These are phyloP conservation scores for Celoporthe dispersa DNA, from an alignment of 2,329 filamentous ascomycete genomes.

Conservation along the genomic window DNA sequence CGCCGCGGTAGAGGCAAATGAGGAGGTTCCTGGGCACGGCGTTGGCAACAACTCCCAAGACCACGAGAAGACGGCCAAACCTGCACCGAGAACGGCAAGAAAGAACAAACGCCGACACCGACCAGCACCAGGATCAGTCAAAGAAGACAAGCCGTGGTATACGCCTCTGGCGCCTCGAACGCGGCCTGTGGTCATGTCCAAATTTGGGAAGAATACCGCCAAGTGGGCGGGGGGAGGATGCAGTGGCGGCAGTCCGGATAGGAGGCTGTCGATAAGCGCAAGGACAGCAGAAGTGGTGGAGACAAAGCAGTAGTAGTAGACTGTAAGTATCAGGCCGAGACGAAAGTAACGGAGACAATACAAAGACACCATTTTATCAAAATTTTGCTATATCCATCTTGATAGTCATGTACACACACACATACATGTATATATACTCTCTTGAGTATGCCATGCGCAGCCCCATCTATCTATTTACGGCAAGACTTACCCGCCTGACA, in stretches of 20 bases:
- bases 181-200: conserved; percentile 17
- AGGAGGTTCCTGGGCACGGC: background rate
- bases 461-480: no score
- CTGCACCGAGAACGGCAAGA: background rate
- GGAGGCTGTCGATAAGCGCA: conserved; percentile 9
- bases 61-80: background rate
- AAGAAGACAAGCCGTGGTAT: conserved; percentile 23
- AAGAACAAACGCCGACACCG: conserved; percentile 11
- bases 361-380: background rate
- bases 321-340: background rate
- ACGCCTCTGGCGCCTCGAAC: conserved; percentile 20
- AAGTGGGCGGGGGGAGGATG: background rate
- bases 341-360: background rate
- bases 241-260: background rate
- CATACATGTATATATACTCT: no score
- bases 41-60: background rate
- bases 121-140: conserved; percentile 24
- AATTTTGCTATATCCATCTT: background rate
- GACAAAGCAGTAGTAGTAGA: background rate
- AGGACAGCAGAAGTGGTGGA: background rate
- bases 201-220: conserved; percentile 19
- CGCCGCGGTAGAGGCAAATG: background rate
- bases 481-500: no score
- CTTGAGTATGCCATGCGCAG: no score
- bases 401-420: no score